Conservation (phyloP, 2,329 filamentous ascomycete species). For the Cordyceps fumosorosea region DNA sequence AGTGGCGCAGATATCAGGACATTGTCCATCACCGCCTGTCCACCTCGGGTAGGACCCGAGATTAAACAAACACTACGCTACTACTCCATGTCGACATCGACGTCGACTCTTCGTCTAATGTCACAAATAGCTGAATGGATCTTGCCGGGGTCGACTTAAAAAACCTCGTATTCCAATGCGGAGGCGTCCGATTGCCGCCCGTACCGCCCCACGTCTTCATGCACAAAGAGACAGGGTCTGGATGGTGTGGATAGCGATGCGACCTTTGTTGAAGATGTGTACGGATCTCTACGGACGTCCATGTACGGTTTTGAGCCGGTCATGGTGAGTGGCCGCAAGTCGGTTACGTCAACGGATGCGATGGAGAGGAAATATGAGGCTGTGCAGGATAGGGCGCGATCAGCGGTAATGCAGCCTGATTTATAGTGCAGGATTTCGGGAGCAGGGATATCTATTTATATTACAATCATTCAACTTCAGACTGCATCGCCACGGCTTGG, state of each 20-base stretch:
- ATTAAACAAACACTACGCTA: neutral
- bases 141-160: neutral
- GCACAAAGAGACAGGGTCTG: neutral
- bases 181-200: conserved; percentile 10
- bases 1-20: too few species aligned
- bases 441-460: neutral
- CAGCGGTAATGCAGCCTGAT: neutral
- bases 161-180: conserved; percentile 10
- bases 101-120: neutral
- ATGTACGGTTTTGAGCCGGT: too few species aligned
- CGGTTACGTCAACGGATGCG: too few species aligned
- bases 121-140: neutral
- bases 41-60: neutral
- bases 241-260: neutral
- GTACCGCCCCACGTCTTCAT: conserved; percentile 8
- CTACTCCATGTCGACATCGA: neutral
- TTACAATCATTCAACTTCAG: neutral
- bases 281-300: too few species aligned
- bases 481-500: too few species aligned
- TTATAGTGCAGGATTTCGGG: neutral
- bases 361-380: too few species aligned
- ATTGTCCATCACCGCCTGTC: too few species aligned
- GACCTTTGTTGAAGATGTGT: neutral
- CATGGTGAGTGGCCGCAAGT: too few species aligned
- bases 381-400: neutral